Conservation (phyloP, 176 grass and related monocot genomes). For the Cenchrus fungigraminus region DNA sequence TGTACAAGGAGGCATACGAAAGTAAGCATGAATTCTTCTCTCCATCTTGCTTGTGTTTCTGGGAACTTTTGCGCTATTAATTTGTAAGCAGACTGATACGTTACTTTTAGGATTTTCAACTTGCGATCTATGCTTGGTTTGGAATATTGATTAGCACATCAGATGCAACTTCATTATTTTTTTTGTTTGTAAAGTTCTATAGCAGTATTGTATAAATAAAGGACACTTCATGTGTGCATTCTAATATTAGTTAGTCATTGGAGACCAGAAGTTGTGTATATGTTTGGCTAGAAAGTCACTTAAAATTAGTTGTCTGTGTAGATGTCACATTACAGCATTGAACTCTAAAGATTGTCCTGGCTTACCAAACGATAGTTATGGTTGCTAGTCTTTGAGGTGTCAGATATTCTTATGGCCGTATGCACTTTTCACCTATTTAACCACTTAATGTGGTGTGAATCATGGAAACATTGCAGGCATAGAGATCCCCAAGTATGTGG, state of each 20-base stretch:
- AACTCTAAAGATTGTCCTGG: not conserved
- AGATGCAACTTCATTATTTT: not conserved
- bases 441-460: not conserved
- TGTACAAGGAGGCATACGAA: constrained; percentile 82
- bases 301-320: not conserved
- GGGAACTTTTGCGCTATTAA: not conserved
- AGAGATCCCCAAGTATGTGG: constrained; percentile 85
- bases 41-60: constrained; percentile 16
- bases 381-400: not conserved
- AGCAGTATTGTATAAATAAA: not conserved
- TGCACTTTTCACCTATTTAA: constrained; percentile 12
- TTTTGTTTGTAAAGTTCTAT: not conserved
- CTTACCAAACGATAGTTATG: not conserved
- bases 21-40: constrained; percentile 63
- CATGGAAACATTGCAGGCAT: constrained; percentile 56
- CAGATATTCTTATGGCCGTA: not conserved
- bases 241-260: not conserved
- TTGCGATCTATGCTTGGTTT: constrained; percentile 4
- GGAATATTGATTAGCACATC: not conserved
- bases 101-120: not conserved
- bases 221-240: not conserved
- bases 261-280: not conserved
- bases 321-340: not conserved
- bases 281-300: not conserved
- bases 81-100: not conserved